Conservation (phyloP, 768 basidiomycete species). For the Calvatia gigantea region DNA sequence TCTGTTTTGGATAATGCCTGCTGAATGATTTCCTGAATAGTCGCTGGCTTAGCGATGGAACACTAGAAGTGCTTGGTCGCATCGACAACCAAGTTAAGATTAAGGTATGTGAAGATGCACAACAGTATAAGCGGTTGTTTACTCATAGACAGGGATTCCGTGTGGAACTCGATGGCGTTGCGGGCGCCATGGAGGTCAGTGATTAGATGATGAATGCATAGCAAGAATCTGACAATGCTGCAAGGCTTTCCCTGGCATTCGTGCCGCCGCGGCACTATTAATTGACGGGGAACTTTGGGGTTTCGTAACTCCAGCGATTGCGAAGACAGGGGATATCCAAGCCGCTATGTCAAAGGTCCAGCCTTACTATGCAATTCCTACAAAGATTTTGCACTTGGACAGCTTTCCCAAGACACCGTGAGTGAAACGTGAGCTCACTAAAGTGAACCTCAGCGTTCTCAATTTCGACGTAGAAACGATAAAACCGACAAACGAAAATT, state of each 20-base stretch:
- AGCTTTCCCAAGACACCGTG: conserved; percentile 52
- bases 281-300: conserved; percentile 55
- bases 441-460: not conserved
- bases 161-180: conserved; percentile 60
- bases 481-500: conserved; percentile 49
- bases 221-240: not conserved
- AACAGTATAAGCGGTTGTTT: not conserved
- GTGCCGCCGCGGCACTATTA: conserved; percentile 46
- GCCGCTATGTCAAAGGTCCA: conserved; percentile 46
- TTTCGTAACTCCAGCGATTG: conserved; percentile 41
- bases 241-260: conserved; percentile 39
- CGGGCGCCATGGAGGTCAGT: conserved; percentile 54
- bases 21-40: conserved; percentile 19
- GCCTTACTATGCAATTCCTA: conserved; percentile 59
- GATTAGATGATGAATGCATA: not conserved
- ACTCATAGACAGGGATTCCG: conserved; percentile 45
- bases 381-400: conserved; percentile 37
- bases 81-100: conserved; percentile 65
- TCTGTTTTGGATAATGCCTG: not conserved
- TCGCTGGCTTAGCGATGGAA: conserved; percentile 49
- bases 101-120: conserved; percentile 32
- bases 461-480: conserved; percentile 35
- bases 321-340: conserved; percentile 34
- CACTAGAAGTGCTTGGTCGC: conserved; percentile 54
- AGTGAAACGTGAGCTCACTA: conserved; percentile 21